These are phyloP conservation scores for Colletotrichum salicis DNA, from an alignment of 2,329 filamentous ascomycete genomes.

Conservation along the genomic window DNA sequence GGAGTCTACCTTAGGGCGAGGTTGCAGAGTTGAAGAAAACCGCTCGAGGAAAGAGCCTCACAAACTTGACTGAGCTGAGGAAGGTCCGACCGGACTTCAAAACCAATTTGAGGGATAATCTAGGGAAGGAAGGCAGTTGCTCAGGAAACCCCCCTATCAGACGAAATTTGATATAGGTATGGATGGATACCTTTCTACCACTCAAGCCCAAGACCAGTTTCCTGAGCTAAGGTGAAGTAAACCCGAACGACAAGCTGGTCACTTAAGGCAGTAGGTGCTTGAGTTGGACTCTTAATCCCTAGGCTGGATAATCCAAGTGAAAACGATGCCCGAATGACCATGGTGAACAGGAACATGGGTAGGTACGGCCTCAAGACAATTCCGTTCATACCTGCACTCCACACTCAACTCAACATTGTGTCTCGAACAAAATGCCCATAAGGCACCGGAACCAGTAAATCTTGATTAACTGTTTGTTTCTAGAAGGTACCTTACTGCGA, in stretches of 20 bases:
- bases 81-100: not conserved
- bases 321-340: not conserved
- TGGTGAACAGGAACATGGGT: not conserved
- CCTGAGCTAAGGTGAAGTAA: not conserved
- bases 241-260: not conserved
- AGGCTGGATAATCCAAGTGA: not conserved
- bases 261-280: not conserved
- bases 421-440: not conserved
- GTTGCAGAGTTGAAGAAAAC: not conserved
- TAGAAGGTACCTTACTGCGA: not conserved
- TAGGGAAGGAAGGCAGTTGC: not conserved
- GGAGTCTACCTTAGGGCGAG: not conserved
- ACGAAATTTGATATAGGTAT: not conserved
- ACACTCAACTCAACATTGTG: not conserved
- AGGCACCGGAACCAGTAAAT: not conserved
- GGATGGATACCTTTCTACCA: not conserved
- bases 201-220: no score
- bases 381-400: not conserved
- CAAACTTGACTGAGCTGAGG: not conserved
- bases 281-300: not conserved
- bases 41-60: not conserved
- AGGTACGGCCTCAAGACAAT: not conserved
- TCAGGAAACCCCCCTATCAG: not conserved
- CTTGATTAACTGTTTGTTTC: not conserved
- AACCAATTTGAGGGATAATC: not conserved